Conservation (phyloP, 208 protist genomes). For the Crithidia bombi region DNA sequence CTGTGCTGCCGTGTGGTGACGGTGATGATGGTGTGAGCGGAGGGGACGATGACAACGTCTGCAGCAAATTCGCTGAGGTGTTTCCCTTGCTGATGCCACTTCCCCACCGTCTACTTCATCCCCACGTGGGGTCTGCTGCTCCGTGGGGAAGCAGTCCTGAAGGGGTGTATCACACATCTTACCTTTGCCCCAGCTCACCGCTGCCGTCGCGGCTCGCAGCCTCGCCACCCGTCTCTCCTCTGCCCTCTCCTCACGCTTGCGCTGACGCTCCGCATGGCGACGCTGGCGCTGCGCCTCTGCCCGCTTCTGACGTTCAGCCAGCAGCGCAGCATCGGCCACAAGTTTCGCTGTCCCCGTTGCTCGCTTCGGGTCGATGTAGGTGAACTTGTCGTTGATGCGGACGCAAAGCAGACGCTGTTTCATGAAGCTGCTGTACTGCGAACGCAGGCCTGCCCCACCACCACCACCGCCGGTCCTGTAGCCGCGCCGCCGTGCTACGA, state of each 20-base stretch:
- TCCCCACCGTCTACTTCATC: background rate
- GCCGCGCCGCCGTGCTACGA: conserved; percentile 15
- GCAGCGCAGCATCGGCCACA: conserved; percentile 36
- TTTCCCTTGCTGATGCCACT: background rate
- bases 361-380: conserved; percentile 41
- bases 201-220: background rate
- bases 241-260: background rate
- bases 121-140: background rate
- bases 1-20: background rate
- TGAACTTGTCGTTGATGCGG: conserved; percentile 35
- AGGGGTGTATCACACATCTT: too few species aligned
- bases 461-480: background rate
- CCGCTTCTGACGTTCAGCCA: conserved; percentile 26
- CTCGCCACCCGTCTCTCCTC: background rate
- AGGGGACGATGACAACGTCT: conserved; percentile 2
- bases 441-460: conserved; percentile 5
- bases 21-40: background rate
- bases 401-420: conserved; percentile 37
- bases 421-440: conserved; percentile 34
- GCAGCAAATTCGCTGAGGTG: background rate
- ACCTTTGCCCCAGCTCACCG: background rate
- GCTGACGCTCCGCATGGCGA: conserved; percentile 7
- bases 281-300: conserved; percentile 10
- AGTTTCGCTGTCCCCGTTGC: conserved; percentile 38
- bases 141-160: too few species aligned